Evolutionary conservation across 192 early-diverging fungal species (phyloP).

Genomic region (Umbelopsis ramanniana): DNA sequence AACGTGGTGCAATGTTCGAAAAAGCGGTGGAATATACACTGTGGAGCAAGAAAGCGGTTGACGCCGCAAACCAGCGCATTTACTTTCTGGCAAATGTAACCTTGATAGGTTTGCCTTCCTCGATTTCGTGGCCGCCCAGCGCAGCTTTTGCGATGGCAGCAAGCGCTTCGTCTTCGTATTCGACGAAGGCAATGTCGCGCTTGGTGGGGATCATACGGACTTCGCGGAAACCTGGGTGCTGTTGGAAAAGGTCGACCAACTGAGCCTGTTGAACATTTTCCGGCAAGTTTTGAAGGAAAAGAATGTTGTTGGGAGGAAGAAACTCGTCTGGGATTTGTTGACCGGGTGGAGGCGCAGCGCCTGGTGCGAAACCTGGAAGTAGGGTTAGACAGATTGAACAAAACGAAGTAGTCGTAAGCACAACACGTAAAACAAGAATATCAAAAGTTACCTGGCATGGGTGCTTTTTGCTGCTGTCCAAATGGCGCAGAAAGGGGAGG

Average conservation of each 20-base stretch:
- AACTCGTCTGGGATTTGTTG: constrained; percentile 69
- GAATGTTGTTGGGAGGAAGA: constrained; percentile 89
- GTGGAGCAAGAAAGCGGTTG: background rate
- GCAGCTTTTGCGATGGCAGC: constrained; percentile 79
- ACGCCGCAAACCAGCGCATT: background rate
- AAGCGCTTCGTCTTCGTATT: constrained; percentile 88
- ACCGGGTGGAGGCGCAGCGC: background rate
- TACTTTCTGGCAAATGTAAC: constrained; percentile 86
- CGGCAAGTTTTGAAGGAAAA: constrained; percentile 92
- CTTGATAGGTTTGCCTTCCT: constrained; percentile 72
- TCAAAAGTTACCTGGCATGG: background rate
- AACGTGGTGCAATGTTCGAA: constrained; percentile 29
- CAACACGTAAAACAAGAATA: background rate
- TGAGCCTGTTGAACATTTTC: constrained; percentile 66
- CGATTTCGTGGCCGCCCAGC: constrained; percentile 67
- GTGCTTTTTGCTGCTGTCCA: background rate
- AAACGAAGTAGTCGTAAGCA: background rate
- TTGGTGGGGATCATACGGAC: constrained; percentile 92
- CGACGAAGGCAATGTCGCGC: constrained; percentile 94
- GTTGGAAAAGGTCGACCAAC: constrained; percentile 73
- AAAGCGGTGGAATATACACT: constrained; percentile 19
- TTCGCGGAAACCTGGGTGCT: constrained; percentile 90
- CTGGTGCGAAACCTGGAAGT: background rate
- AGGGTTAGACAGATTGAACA: background rate
- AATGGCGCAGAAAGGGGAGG: constrained; percentile 16